Conservation (phyloP, 2,329 filamentous ascomycete species). For the Sclerotinia minor region DNA sequence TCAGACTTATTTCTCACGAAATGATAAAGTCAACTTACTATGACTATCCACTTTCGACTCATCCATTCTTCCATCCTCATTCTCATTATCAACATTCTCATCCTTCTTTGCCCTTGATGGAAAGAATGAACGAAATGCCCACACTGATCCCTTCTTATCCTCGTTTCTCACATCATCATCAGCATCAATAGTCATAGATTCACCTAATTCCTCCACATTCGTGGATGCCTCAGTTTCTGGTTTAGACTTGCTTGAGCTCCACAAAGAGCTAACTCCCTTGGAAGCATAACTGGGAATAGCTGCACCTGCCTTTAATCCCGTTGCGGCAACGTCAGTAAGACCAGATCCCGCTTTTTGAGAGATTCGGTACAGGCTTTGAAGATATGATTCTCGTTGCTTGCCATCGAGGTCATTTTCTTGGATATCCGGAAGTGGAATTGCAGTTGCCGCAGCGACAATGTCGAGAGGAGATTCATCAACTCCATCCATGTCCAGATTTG, state of each 20-base stretch:
- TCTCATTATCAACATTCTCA: neutral
- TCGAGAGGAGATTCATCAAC: constrained; percentile 18
- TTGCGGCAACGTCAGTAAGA: constrained; percentile 5
- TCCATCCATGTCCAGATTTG: constrained; percentile 12
- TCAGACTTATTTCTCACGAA: neutral
- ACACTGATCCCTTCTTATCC: constrained; percentile 11
- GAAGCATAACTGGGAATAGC: constrained; percentile 22
- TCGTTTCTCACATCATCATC: constrained; percentile 23
- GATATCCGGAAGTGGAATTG: constrained; percentile 20
- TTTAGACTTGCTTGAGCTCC: constrained; percentile 7
- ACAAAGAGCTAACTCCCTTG: constrained; percentile 21
- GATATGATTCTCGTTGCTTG: constrained; percentile 23
- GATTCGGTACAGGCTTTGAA: constrained; percentile 22
- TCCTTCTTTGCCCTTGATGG: neutral
- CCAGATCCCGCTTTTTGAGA: constrained; percentile 20
- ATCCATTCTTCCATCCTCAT: constrained; percentile 13
- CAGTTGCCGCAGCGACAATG: constrained; percentile 18
- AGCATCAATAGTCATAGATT: constrained; percentile 20
- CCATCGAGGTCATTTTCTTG: constrained; percentile 22
- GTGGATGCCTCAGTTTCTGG: neutral
- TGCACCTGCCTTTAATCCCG: constrained; percentile 13
- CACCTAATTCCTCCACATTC: neutral
- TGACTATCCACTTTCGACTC: constrained; percentile 18
- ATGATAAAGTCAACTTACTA: neutral
- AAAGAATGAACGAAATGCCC: constrained; percentile 10